Evolutionary conservation across 148 eudicot species (phyloP), one percentile per base, ranked within the genome.

Genomic region (Diospyros lotus): DNA sequence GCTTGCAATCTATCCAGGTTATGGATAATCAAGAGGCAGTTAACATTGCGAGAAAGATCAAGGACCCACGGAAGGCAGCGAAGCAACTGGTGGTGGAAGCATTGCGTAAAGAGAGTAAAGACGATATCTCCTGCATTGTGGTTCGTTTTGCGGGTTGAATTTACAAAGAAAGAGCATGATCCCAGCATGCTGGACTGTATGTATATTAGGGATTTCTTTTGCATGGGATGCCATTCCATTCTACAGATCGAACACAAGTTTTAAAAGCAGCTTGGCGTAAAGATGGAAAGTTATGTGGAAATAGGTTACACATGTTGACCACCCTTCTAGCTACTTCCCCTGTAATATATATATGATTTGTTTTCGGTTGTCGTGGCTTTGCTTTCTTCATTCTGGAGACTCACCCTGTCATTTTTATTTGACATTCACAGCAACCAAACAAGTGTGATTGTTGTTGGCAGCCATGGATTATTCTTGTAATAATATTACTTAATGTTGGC

Each of bases 1-100:
- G 44, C 18, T 56, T 58, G 64, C 17, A 12, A 41, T 55, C 59
- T 38, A 68, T 79, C 51, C 80, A 89, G 93, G 93, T 89, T 54
- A 82, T 89, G 89, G 68, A 84, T 9, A 89, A 89, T 60, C 90
- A 89, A 79, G 93, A 89, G 69, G 93, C 90, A 42, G 90, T 89
- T 2, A 87, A 89, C 80, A 75, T 86, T 52, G 84, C 85, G 6
- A 87, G 76, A 76, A 85, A 84, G 83, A 80, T 85, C 70, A 87
- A 84, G 75, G 86, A 89, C 59, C 90, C 93, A 1, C 80, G 67
- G 48, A 78, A 86, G 70, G 89, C 86, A 3, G 87, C 93, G 56
- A 89, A 89, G 81, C 90, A 84, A 77, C 71, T 89, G 76, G 81
- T 81, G 66, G 64, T 77, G 1, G 88, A 83, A 72, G 86, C 93